These are phyloP conservation scores for Ormosia semicastrata DNA, from an alignment of 306 rosid species.

Conservation along the genomic window DNA sequence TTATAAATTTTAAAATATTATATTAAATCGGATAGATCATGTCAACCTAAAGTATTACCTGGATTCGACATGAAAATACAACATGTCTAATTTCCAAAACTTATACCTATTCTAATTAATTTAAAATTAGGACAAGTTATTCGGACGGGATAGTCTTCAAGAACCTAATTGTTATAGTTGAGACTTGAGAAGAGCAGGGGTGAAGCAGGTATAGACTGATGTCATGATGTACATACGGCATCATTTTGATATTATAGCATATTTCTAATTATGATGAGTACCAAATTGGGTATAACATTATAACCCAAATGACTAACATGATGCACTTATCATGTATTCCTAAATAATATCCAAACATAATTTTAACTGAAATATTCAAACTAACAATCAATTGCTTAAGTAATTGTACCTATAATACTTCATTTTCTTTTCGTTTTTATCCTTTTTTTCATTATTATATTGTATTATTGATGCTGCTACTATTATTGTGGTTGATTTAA, in stretches of 20 bases:
- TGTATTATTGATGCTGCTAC: neutral
- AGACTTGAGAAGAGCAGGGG: neutral
- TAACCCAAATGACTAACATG: slow-evolving; percentile 24
- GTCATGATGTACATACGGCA: neutral
- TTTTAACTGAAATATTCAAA: slow-evolving; percentile 1
- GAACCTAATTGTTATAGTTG: neutral
- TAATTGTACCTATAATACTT: neutral
- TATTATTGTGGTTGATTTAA: neutral
- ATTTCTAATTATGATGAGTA: slow-evolving; percentile 4
- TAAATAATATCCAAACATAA: neutral
- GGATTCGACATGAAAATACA: no score
- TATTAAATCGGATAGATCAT: no score
- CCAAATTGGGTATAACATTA: slow-evolving; percentile 33
- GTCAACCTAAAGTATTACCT: no score
- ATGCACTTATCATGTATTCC: slow-evolving; percentile 32
- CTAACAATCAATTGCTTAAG: neutral
- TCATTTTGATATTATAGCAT: neutral
- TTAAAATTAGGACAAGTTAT: no score
- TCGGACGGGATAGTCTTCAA: no score
- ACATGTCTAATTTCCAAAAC: no score
- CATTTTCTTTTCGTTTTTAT: neutral
- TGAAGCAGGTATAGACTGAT: neutral
- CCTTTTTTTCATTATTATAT: neutral
- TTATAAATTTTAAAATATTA: no score
- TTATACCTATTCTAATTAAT: no score